Conservation (phyloP, 768 basidiomycete species). For the Termitomyces heimii region DNA sequence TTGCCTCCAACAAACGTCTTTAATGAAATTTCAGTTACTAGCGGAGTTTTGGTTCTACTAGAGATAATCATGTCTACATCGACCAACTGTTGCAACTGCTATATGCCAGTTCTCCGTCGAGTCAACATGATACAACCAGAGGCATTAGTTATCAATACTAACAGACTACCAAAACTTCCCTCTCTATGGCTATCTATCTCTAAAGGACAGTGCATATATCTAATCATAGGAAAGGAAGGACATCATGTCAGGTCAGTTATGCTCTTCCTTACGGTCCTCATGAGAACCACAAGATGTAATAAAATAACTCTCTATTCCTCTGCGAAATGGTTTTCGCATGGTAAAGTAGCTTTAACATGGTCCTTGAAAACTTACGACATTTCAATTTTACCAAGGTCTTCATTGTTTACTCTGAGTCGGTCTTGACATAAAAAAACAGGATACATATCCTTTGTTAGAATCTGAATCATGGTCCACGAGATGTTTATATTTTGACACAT, state of each 20-base stretch:
- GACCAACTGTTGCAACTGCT: not conserved
- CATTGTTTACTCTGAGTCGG: too few species aligned
- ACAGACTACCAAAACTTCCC: not conserved
- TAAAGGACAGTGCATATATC: not conserved
- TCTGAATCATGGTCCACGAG: not conserved
- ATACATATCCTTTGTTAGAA: too few species aligned
- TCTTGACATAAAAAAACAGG: too few species aligned
- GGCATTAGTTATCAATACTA: not conserved
- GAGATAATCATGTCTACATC: not conserved
- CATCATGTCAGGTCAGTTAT: not conserved
- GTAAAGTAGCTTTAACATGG: not conserved
- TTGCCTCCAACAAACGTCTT: not conserved
- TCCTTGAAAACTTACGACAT: not conserved
- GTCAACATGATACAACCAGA: not conserved
- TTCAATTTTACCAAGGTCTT: too few species aligned
- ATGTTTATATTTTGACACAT: not conserved
- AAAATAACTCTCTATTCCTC: not conserved
- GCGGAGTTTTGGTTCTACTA: not conserved
- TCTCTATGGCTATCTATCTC: not conserved
- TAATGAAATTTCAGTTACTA: not conserved
- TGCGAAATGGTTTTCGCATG: not conserved
- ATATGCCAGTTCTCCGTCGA: not conserved
- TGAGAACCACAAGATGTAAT: not conserved
- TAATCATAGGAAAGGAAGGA: not conserved
- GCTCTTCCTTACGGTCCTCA: too few species aligned